Conservation (phyloP, 176 grass and related monocot species). For the Neostapfia colusana region DNA sequence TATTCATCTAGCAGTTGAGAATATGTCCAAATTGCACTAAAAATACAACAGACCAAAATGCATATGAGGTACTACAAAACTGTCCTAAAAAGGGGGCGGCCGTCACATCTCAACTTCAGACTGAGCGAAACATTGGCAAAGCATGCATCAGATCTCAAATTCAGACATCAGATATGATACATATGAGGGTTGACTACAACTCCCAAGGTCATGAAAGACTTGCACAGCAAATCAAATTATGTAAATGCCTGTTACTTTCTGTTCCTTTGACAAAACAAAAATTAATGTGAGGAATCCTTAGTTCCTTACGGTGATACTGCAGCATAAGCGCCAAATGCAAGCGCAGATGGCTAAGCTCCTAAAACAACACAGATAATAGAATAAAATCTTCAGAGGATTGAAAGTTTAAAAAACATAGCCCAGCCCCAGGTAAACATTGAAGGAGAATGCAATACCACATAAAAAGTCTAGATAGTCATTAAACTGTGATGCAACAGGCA, state of each 20-base stretch:
- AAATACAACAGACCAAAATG: constrained; percentile 4
- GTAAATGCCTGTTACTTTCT: background rate
- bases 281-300: background rate
- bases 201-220: background rate
- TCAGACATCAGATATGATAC: constrained; percentile 13
- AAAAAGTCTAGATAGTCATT: background rate
- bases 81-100: background rate
- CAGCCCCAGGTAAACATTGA: background rate
- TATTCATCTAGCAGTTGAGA: constrained; percentile 9
- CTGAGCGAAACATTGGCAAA: background rate
- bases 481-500: constrained; percentile 21
- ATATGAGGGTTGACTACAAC: constrained; percentile 1
- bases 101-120: background rate
- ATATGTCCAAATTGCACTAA: constrained; percentile 6
- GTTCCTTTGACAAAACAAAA: constrained; percentile 20
- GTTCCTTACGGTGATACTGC: background rate
- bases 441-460: background rate
- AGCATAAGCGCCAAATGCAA: background rate
- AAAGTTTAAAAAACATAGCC: background rate
- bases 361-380: background rate
- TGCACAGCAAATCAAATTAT: constrained; percentile 3
- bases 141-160: background rate
- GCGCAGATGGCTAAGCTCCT: background rate
- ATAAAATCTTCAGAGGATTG: background rate
- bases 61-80: background rate